These are phyloP conservation scores for Inga oerstediana DNA, from an alignment of 306 rosid species.

Conservation along the genomic window DNA sequence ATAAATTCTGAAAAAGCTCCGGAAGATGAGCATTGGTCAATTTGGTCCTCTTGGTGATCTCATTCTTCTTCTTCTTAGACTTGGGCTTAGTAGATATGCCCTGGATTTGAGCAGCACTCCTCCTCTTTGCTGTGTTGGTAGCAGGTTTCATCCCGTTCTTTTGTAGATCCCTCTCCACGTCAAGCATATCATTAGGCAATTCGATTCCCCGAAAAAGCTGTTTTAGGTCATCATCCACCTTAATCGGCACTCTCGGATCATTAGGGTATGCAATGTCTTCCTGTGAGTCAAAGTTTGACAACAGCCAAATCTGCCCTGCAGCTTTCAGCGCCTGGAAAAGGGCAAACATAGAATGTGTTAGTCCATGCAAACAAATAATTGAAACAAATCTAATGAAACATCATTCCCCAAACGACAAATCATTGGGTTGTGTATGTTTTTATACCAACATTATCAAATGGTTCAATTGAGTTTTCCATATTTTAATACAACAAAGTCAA, in stretches of 20 bases:
- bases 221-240: slow-evolving; percentile 89
- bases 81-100: slow-evolving; percentile 69
- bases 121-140: slow-evolving; percentile 92
- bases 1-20: slow-evolving; percentile 72
- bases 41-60: slow-evolving; percentile 89
- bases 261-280: slow-evolving; percentile 97
- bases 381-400: neutral
- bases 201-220: slow-evolving; percentile 73
- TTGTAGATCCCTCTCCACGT: slow-evolving; percentile 88
- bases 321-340: slow-evolving; percentile 68
- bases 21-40: slow-evolving; percentile 96
- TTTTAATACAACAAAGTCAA: too few species aligned
- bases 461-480: too few species aligned
- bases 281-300: slow-evolving; percentile 95
- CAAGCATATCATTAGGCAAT: slow-evolving; percentile 85
- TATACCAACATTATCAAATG: neutral
- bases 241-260: slow-evolving; percentile 71
- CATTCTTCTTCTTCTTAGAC: slow-evolving; percentile 89
- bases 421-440: neutral
- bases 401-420: neutral
- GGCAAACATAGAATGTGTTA: neutral
- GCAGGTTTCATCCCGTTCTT: slow-evolving; percentile 98
- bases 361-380: too few species aligned
- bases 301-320: slow-evolving; percentile 88
- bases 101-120: slow-evolving; percentile 75